Evolutionary conservation across 2,329 filamentous ascomycete species (phyloP), one percentile per base, ranked within the genome.

Genomic region (Huntiella decipiens): DNA sequence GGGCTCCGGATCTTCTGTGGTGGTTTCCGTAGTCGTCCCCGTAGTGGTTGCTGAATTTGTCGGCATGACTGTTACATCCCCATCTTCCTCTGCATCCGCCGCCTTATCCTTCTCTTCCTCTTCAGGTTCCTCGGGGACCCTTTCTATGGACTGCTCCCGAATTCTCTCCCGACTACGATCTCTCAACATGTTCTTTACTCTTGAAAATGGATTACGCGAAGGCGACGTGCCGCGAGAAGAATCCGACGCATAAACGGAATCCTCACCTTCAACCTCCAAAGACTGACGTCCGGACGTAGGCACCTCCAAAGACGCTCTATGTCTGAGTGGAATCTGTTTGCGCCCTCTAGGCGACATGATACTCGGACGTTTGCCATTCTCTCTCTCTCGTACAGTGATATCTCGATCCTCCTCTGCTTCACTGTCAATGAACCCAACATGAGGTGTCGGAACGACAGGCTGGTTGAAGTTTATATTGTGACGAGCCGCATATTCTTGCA

Each of bases 151-250:
- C 13, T 46, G 39, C 7, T 46, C 47, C 3, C 44, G 39, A 3
- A 36, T n/a, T 17, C 40, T 39, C n/a, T 49, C 47, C 32, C 36
- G 43, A 34, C 43, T 48, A 31, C 45, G 50, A 49, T 75, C 71
- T 4, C 67, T 66, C 49, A 75, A 70, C 12, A 71, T 71, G 48
- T 63, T 64, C 55, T 68, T 73, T 46, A 74, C 68, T 53, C 67
- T 73, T 22, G 61, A 61, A 48, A 76, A 62, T 1, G 73, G 70
- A 45, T 74, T 79, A 44, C 77, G 70, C 0, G 65, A 63, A 28
- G 80, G 79, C 5, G 81, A 84, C 2, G 66, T 64, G 1, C 72
- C 67, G 17, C 79, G 71, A 54, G 77, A 84, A 5, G 66, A 66
- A 3, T 38, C 50, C 49, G 31, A 49, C 11, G 22, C 40, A 6